Evolutionary conservation across 306 rosid genomes (phyloP).

Genomic region (Casuarina glauca): DNA sequence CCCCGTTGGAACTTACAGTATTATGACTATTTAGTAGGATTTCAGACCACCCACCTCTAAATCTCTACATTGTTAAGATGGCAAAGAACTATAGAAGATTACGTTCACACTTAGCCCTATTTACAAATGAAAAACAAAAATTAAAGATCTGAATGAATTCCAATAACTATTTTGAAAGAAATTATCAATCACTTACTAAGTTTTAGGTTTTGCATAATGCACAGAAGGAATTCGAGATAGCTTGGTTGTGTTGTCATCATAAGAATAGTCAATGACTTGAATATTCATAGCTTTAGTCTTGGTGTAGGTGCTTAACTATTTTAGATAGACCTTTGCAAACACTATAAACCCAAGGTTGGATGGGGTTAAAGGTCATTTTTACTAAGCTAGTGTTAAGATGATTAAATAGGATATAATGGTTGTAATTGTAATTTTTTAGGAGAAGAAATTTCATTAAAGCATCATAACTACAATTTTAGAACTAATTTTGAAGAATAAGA

Average conservation of each 20-base stretch:
- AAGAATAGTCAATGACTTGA: slow-evolving; percentile 47
- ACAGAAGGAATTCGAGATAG: slow-evolving; percentile 36
- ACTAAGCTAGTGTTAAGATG: no score
- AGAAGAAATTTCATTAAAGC: no score
- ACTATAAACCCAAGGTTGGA: slow-evolving; percentile 12
- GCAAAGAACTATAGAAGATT: slow-evolving; percentile 85
- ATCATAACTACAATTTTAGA: no score
- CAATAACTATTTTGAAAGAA: slow-evolving; percentile 8
- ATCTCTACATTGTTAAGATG: slow-evolving; percentile 86
- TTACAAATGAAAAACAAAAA: slow-evolving; percentile 19
- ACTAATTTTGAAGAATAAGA: no score
- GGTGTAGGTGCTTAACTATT: slow-evolving; percentile 62
- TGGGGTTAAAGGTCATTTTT: no score
- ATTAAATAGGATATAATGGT: no score
- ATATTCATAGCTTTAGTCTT: slow-evolving; percentile 43
- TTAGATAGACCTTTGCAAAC: slow-evolving; percentile 72
- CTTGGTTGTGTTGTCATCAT: slow-evolving; percentile 18
- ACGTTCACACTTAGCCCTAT: slow-evolving; percentile 70
- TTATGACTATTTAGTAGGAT: slow-evolving; percentile 81
- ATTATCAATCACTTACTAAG: slow-evolving; percentile 66
- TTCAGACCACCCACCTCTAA: slow-evolving; percentile 97
- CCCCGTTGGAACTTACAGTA: slow-evolving; percentile 89
- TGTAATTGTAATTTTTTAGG: no score
- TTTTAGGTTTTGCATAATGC: slow-evolving; percentile 76
- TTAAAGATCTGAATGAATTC: slow-evolving; percentile 18